Evolutionary conservation across 1,284 basidiomycete genomes (phyloP), one percentile per base, ranked within the genome.

Genomic region (Malassezia sp.): DNA sequence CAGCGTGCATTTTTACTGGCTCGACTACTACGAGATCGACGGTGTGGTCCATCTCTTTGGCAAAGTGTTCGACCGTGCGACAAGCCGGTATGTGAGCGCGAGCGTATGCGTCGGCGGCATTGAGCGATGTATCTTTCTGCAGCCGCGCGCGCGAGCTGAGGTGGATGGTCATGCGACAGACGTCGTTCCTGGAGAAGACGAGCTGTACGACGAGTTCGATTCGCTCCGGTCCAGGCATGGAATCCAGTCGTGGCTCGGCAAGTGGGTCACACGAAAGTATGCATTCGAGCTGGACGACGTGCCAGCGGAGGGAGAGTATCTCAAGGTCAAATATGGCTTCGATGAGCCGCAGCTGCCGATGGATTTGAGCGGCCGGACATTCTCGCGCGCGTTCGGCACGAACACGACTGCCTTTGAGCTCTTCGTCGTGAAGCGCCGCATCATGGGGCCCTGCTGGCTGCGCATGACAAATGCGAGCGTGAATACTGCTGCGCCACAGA

Each of bases 401-500:
- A 87, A 82, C 59, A 90, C 89, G 1, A 85, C 75, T 45, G 83
- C 91, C 0, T 97, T 99, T 61, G 93, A 97, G 71, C 74, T 90
- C 7, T 79, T 99, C n/a, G 87, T 89, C 1, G 63, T 97, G 44
- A 96, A 96, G 73, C 80, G 89, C 28, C 89, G 88, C 73, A 95
- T 97, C 55, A 96, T 95, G 86, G 93, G 93, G 2, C 90, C 93
- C 0, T 97, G 93, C 70, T 97, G 91, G 93, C 75, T 99, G 39
- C 78, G 83, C 50, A 78, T 99, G 55, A 82, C 10, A 72, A 78
- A 35, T 73, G 86, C 17, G 81, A 81, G 61, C 84, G 15, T 90
- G 85, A 42, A 49, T 10, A 52, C 46, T 18, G 56, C 54, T 23
- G 45, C 58, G 34, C 52, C 59, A 22, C 47, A 63, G 42, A 61